Conservation (phyloP, 495 filamentous ascomycete species). For the Penicillium paxilli region DNA sequence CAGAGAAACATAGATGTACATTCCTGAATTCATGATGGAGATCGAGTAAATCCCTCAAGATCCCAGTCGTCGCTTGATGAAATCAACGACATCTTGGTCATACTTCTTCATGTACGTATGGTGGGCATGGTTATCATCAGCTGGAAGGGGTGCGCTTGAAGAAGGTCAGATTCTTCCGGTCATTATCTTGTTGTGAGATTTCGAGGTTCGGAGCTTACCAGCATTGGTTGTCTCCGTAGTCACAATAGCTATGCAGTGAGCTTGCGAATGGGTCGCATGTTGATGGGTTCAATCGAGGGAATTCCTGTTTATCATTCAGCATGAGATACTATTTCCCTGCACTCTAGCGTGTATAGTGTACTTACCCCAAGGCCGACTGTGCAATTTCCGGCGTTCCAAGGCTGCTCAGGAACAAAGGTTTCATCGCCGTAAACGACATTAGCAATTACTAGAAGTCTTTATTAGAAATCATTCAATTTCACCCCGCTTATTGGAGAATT, state of each 20-base stretch:
- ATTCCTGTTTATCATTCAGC: neutral
- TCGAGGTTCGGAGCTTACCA: neutral
- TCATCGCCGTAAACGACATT: conserved; percentile 24
- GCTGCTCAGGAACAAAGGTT: conserved; percentile 18
- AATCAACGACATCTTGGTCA: conserved; percentile 23
- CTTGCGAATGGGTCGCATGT: conserved; percentile 17
- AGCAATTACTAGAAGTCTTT: conserved; percentile 13
- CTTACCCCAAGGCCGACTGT: conserved; percentile 22
- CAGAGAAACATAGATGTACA: no score
- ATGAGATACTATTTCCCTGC: neutral
- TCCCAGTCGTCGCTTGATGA: conserved; percentile 13
- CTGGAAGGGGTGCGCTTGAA: neutral
- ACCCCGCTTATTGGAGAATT: neutral
- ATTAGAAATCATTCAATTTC: neutral
- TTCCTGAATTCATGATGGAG: no score
- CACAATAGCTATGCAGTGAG: conserved; percentile 23
- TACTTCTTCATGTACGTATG: conserved; percentile 21
- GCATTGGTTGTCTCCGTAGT: conserved; percentile 19
- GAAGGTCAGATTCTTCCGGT: neutral
- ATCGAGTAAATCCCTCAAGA: neutral
- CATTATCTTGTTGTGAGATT: no score
- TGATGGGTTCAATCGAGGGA: conserved; percentile 18
- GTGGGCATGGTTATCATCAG: conserved; percentile 17
- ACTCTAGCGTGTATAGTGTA: neutral
- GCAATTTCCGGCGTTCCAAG: conserved; percentile 25